A percentile compares a stretch with the other conserved stretches of the same genome.
Evolutionary conservation across 2,329 filamentous ascomycete species (phyloP).

Genomic region (Pyrenochaeta sp.): DNA sequence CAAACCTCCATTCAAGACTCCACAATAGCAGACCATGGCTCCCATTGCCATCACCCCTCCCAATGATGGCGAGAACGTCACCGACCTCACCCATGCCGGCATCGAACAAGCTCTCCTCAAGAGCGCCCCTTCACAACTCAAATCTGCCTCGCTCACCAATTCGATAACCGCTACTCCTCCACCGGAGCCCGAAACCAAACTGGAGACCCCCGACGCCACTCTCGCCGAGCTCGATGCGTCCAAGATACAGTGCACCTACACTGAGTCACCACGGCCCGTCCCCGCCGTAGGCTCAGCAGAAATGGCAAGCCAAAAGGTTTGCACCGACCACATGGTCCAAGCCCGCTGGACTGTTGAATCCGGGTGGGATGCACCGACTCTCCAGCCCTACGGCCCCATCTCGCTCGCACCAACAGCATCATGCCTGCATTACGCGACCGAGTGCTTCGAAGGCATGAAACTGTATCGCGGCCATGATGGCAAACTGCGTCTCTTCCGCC

Average conservation of each 20-base stretch:
- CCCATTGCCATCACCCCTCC: constrained; percentile 45
- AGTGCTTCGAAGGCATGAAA: constrained; percentile 91
- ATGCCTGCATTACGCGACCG: constrained; percentile 86
- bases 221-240: constrained; percentile 56
- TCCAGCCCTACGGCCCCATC: constrained; percentile 80
- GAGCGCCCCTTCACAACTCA: constrained; percentile 41
- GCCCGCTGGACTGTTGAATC: constrained; percentile 69
- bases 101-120: constrained; percentile 42
- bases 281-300: constrained; percentile 53
- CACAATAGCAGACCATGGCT: constrained; percentile 28
- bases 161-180: constrained; percentile 35
- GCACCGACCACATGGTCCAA: constrained; percentile 90
- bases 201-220: constrained; percentile 23
- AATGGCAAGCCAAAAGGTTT: constrained; percentile 53
- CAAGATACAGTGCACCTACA: constrained; percentile 52
- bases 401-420: constrained; percentile 82
- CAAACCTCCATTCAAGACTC: neutral
- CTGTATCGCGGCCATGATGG: constrained; percentile 74
- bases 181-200: constrained; percentile 23
- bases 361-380: constrained; percentile 78
- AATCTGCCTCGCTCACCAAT: constrained; percentile 34
- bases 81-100: constrained; percentile 43
- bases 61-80: constrained; percentile 32
- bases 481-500: constrained; percentile 79
- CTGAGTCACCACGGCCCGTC: constrained; percentile 51